Conservation (phyloP, 441 rosid genomes). For the Euphorbia corollata region DNA sequence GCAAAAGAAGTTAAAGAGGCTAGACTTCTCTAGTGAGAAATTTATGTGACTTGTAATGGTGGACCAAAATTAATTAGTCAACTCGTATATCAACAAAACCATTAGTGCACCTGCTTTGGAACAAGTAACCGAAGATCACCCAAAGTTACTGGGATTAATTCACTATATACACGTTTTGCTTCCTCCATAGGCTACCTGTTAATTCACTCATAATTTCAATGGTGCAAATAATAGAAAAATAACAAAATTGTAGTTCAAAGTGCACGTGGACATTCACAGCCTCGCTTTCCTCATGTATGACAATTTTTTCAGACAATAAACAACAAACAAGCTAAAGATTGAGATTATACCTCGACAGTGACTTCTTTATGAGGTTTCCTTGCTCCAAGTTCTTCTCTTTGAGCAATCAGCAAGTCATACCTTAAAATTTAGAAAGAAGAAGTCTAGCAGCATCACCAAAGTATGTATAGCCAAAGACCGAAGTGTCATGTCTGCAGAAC, state of each 20-base stretch:
- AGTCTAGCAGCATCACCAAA: slow-evolving; percentile 5
- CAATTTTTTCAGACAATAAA: too few relatives aligned
- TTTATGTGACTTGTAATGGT: neutral
- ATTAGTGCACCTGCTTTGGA: slow-evolving; percentile 62
- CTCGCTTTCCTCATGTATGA: too few relatives aligned
- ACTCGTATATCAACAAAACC: neutral
- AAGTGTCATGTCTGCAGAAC: neutral
- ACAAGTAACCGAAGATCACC: slow-evolving; percentile 78
- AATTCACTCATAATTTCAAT: slow-evolving; percentile 26
- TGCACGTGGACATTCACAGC: neutral
- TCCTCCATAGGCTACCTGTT: slow-evolving; percentile 90
- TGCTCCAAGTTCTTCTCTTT: slow-evolving; percentile 96
- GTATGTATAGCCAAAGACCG: neutral
- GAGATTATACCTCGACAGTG: slow-evolving; percentile 69
- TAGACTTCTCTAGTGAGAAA: neutral
- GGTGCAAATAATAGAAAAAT: slow-evolving; percentile 21
- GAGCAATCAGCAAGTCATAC: slow-evolving; percentile 70
- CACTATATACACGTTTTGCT: slow-evolving; percentile 90
- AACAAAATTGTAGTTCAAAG: slow-evolving; percentile 1
- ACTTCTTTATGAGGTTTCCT: slow-evolving; percentile 90
- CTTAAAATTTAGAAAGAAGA: slow-evolving; percentile 30
- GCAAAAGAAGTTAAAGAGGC: too few relatives aligned
- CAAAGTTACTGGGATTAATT: slow-evolving; percentile 70
- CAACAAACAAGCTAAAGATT: slow-evolving; percentile 12
- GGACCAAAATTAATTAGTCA: slow-evolving; percentile 7